A percentile compares a stretch with the other conserved stretches of the same genome.
phyloP scores from a whole-genome alignment of 305 asterid species.

The Vinca major region DNA sequence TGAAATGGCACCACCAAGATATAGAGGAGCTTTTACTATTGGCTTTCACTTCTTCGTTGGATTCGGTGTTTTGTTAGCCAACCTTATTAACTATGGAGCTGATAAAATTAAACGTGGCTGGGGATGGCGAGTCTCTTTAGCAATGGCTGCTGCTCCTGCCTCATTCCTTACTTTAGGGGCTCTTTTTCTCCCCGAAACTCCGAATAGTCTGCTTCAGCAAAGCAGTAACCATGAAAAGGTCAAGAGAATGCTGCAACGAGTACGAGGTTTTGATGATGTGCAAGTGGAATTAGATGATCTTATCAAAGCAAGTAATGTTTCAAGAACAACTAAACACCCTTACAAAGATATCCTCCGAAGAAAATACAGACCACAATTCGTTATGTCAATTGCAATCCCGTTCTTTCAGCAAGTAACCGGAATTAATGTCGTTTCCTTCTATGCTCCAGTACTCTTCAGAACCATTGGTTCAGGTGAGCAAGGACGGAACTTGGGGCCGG shows the following conservation, averaged over 20 bases:
- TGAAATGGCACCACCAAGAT: constrained; percentile 46
- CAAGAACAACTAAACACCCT: constrained; percentile 34
- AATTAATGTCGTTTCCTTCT: constrained; percentile 49
- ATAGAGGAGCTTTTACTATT: constrained; percentile 43
- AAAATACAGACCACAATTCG: constrained; percentile 44
- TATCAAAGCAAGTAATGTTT: constrained; percentile 30
- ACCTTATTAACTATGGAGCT: constrained; percentile 35
- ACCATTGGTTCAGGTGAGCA: constrained; percentile 28
- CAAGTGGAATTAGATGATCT: constrained; percentile 49
- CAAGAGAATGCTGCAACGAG: constrained; percentile 23
- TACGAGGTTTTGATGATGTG: constrained; percentile 45
- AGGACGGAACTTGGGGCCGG: no score
- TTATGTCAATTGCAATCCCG: constrained; percentile 40
- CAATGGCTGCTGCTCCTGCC: constrained; percentile 40
- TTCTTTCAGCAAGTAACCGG: constrained; percentile 63
- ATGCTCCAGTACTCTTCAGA: constrained; percentile 44
- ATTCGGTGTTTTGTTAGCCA: constrained; percentile 30
- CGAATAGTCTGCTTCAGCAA: constrained; percentile 47
- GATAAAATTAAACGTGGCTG: constrained; percentile 32
- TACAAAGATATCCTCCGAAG: constrained; percentile 27
- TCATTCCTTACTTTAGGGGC: constrained; percentile 36
- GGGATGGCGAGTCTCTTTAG: constrained; percentile 55
- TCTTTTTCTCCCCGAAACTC: constrained; percentile 53
- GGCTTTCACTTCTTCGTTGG: constrained; percentile 36
- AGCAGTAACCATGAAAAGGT: constrained; percentile 28